Evolutionary conservation across 768 basidiomycete species (phyloP), one percentile per base, ranked within the genome.

Genomic region (Mycena alexandri): DNA sequence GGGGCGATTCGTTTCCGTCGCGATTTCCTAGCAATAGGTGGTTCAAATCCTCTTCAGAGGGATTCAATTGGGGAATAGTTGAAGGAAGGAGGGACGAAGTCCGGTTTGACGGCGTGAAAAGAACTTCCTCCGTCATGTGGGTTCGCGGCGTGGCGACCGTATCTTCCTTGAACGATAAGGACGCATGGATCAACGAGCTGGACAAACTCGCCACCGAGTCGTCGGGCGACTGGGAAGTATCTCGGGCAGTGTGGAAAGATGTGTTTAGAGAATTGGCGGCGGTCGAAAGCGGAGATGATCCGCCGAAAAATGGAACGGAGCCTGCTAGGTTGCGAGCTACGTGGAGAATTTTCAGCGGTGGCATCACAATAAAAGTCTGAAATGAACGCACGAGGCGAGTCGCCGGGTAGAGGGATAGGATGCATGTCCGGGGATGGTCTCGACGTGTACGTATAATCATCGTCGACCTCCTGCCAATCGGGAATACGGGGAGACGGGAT

Each of bases 371-470:
- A n/a, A 12, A 59, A 41, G 41, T 55, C 42, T 5, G 19, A 61
- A 61, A 62, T 21, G 14, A 51, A 69, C 67, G 71, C 71, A 79
- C 79, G 61, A 51, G 77, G 69, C 11, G 72, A 57, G n/a, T 61
- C 61, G 42, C 50, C 38, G 4, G 76, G 73, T 43, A 80, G 57
- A 25, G 78, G 73, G 13, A 72, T 50, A 51, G 84, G 83, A 43
- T 72, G 74, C 78, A 86, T 78, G 61, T 81, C 81, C 6, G 84
- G 85, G n/a, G 79, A 80, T 9, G 78, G 80, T 36, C 70, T 72
- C 21, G 68, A 71, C 29, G 48, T 60, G 50, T 71, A 67, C 36
- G 51, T 29, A 47, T 67, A 55, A 47, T 71, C 73, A 52, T 65
- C 61, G 36, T 74, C 72, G 7, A 71, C 51, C 48, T 67, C 71